Conservation (phyloP, 306 rosid genomes). For the Abrus precatorius region DNA sequence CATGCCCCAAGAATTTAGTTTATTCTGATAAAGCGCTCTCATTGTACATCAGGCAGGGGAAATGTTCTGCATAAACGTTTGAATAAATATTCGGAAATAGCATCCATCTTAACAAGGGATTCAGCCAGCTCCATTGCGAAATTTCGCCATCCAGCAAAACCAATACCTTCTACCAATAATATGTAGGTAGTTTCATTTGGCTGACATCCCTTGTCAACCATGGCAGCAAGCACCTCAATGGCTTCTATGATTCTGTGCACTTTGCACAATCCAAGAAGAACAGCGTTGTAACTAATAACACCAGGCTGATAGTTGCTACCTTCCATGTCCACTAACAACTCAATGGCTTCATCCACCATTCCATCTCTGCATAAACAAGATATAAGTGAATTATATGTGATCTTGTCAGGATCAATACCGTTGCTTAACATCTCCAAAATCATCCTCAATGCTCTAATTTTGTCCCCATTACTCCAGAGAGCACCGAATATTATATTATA, state of each 20-base stretch:
- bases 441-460: conserved; percentile 69
- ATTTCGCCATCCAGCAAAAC: conserved; percentile 77
- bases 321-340: conserved; percentile 80
- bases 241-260: conserved; percentile 64
- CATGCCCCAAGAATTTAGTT: conserved; percentile 33
- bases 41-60: conserved; percentile 74
- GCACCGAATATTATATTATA: conserved; percentile 84
- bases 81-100: conserved; percentile 61
- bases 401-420: conserved; percentile 68
- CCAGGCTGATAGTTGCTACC: conserved; percentile 56
- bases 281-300: conserved; percentile 73
- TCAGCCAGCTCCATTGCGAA: conserved; percentile 77
- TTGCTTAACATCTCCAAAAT: conserved; percentile 72
- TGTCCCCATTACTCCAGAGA: conserved; percentile 74
- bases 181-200: conserved; percentile 78
- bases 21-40: conserved; percentile 66
- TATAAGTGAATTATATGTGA: conserved; percentile 79
- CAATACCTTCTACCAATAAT: conserved; percentile 75
- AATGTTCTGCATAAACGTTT: conserved; percentile 71
- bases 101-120: conserved; percentile 58
- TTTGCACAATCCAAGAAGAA: conserved; percentile 80
- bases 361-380: conserved; percentile 90
- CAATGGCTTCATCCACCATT: conserved; percentile 80
- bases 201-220: conserved; percentile 70
- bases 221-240: conserved; percentile 67